A percentile compares a stretch with the other conserved stretches of the same genome.
Evolutionary conservation across 257 asterid species (phyloP).

Genomic region (Solanum paucissectum): DNA sequence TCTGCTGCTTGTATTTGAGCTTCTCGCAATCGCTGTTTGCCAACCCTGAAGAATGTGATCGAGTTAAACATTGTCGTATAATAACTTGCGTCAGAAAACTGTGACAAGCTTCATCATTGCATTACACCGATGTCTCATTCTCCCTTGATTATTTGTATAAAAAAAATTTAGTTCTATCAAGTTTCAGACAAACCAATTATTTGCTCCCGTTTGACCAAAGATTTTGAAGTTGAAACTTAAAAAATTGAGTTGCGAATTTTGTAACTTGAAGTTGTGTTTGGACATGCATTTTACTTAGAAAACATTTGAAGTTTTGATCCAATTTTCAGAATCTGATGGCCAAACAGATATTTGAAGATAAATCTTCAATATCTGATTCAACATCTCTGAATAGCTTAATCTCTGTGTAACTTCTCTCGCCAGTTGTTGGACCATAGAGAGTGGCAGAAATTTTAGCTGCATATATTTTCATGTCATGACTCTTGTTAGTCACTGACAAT

Average conservation of each 20-base stretch:
- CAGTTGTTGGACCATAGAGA: neutral
- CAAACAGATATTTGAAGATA: neutral
- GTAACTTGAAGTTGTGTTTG: neutral
- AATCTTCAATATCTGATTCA: neutral
- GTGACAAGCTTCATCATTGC: neutral
- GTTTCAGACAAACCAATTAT: neutral
- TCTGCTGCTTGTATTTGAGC: conserved; percentile 89
- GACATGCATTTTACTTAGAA: neutral
- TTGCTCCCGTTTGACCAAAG: neutral
- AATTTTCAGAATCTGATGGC: neutral
- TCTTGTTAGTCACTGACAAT: neutral
- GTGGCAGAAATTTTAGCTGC: neutral
- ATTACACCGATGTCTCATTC: neutral
- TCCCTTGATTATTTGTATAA: neutral
- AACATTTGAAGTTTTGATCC: neutral
- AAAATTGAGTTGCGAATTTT: neutral
- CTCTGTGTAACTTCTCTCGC: neutral
- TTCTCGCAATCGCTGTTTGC: conserved; percentile 89
- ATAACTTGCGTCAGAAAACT: neutral
- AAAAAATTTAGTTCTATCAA: neutral
- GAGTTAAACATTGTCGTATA: neutral
- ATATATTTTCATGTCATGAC: neutral
- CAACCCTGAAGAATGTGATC: conserved; percentile 38
- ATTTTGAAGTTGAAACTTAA: neutral
- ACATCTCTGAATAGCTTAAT: neutral